Conservation (phyloP, 2,329 filamentous ascomycete genomes). For the Ceratocystis smalleyi region DNA sequence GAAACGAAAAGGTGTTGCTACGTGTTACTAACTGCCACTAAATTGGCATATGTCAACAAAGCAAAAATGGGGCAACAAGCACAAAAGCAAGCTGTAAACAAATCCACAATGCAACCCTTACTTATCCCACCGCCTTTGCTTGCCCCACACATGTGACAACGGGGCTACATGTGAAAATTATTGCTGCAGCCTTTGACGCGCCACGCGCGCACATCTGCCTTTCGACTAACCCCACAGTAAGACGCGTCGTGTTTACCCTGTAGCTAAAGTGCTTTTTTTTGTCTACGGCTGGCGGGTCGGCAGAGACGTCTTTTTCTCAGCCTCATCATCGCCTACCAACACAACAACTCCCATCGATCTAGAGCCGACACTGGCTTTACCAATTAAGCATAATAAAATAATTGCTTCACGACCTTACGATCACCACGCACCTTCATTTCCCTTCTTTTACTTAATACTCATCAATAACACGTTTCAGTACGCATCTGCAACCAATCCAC, state of each 20-base stretch:
- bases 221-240: neutral
- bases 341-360: neutral
- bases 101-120: neutral
- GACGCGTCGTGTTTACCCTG: neutral
- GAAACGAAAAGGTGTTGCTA: neutral
- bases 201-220: neutral
- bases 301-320: neutral
- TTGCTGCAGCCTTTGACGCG: neutral
- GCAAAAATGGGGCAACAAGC: no score
- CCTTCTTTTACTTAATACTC: neutral
- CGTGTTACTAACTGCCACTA: neutral
- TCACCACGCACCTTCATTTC: neutral
- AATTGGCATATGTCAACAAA: neutral
- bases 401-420: neutral
- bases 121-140: neutral
- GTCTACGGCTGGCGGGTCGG: neutral
- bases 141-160: neutral
- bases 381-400: neutral
- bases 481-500: neutral
- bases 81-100: no score
- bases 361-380: neutral
- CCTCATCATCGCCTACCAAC: neutral
- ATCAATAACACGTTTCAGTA: slow-evolving; percentile 11
- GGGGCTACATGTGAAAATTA: neutral
- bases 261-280: slow-evolving; percentile 1